Evolutionary conservation across 163 green algal species (phyloP), one percentile per base, ranked within the genome.

Genomic region (Volvox carteri): DNA sequence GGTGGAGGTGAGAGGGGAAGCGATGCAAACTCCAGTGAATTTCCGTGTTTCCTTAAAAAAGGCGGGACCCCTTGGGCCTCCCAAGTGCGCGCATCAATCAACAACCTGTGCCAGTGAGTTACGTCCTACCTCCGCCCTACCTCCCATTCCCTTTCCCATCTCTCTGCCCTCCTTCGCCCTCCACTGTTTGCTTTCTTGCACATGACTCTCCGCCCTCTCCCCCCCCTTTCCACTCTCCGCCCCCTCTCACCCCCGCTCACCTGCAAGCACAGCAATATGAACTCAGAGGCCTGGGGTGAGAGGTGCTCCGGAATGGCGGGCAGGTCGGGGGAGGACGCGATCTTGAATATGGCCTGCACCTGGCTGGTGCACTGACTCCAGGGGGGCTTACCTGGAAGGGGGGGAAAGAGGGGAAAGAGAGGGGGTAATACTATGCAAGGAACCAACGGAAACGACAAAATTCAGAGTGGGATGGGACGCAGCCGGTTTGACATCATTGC

Each of bases 301-400:
- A 97, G 91, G 75, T 85, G 78, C 52, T 95, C 93, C 3, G 95
- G 95, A 74, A 97, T 95, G 44, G 86, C 58, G 1, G 95, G 95
- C n/a, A 95, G 91, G 35, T 93, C 95, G 11, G 73, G 79, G 23
- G 81, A 91, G 79, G 70, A 91, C 37, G 94, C 94, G 77, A 97
- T 97, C 56, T 95, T 90, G 91, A 96, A 97, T 48, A 97, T 93
- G 37, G 92, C 94, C 54, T 95, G 92, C 44, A 94, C 90, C 92
- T 95, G 93, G 50, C 81, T 91, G 44, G 78, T 68, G 73, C 92
- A 92, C 78, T 96, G 86, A 62, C 88, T 93, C 93, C 93, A 96
- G 19, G 94, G 94, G 11, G 93, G 94, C 89, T 94, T 95, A n/a
- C 93, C 94, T 48, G 79, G 37, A 23, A 56, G 54, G n/a, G 23